Conservation (phyloP, 2,329 filamentous ascomycete genomes). For the Cordyceps militaris region DNA sequence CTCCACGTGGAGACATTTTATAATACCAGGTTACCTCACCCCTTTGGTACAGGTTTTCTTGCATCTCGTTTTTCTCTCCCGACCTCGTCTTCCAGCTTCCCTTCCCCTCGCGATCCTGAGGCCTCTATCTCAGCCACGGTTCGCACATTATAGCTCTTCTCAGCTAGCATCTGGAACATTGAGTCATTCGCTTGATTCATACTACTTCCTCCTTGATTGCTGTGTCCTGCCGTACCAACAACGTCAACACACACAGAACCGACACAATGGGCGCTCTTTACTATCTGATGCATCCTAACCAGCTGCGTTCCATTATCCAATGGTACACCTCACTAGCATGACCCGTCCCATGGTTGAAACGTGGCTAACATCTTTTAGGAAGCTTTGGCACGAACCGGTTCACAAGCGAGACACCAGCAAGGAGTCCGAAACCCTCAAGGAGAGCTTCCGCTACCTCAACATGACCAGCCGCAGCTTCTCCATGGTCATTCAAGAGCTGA, state of each 20-base stretch:
- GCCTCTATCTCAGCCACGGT: background rate
- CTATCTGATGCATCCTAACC: conserved; percentile 65
- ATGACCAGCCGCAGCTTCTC: conserved; percentile 89
- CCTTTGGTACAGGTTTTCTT: background rate
- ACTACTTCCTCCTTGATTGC: background rate
- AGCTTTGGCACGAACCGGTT: conserved; percentile 92
- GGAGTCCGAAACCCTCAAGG: conserved; percentile 65
- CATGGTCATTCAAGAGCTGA: conserved; percentile 89
- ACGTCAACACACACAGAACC: background rate
- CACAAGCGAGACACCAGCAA: conserved; percentile 72
- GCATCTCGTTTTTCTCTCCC: background rate
- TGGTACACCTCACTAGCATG: conserved; percentile 54
- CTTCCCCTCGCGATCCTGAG: background rate
- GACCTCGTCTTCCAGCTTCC: background rate
- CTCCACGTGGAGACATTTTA: background rate
- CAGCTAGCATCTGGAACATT: background rate
- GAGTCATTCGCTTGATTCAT: background rate
- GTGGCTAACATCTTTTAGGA: conserved; percentile 49
- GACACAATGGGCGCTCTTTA: conserved; percentile 59
- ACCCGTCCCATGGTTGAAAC: background rate
- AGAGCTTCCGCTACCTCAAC: conserved; percentile 82
- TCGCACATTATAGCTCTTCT: background rate
- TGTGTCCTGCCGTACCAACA: background rate
- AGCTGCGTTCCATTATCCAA: conserved; percentile 80
- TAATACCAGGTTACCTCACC: background rate